These are phyloP conservation scores for Pelomyxa schiedti DNA, from an alignment of 78 protist genomes.

Conservation along the genomic window DNA sequence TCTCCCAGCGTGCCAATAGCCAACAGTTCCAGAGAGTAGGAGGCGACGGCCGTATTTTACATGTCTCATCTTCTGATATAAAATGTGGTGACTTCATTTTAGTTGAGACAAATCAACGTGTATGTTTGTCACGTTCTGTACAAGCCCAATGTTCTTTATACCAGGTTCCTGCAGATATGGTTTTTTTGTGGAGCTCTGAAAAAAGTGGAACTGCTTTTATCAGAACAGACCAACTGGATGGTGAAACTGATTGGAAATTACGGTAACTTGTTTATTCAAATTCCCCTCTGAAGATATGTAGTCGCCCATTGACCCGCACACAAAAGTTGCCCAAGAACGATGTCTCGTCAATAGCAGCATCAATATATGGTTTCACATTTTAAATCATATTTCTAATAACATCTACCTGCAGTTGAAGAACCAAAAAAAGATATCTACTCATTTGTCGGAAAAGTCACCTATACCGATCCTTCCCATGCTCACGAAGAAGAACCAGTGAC, in stretches of 20 bases:
- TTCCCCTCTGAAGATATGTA: background rate
- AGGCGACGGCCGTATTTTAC: conserved; percentile 24
- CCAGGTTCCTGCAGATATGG: conserved; percentile 70
- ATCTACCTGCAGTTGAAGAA: conserved; percentile 45
- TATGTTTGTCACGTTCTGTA: conserved; percentile 1
- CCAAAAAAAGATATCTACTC: conserved; percentile 79
- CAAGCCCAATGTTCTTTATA: background rate
- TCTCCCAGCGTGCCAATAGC: conserved; percentile 56
- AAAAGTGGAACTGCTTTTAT: conserved; percentile 72
- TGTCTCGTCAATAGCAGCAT: too few species aligned
- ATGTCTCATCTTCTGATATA: conserved; percentile 44
- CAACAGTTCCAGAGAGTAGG: conserved; percentile 51
- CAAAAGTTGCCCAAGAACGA: conserved; percentile 45
- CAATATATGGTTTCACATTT: too few species aligned
- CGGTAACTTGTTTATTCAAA: conserved; percentile 10
- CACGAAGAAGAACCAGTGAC: conserved; percentile 66
- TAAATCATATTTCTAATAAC: too few species aligned
- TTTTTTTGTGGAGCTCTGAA: conserved; percentile 78
- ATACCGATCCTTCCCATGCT: background rate
- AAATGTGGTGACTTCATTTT: conserved; percentile 70
- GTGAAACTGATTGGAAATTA: conserved; percentile 94
- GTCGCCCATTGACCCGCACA: conserved; percentile 33
- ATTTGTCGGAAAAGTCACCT: conserved; percentile 57
- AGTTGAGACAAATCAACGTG: conserved; percentile 61
- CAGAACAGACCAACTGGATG: conserved; percentile 91